These are phyloP conservation scores for Salicornia ramosissima DNA, from an alignment of 148 eudicot genomes.

Conservation along the genomic window DNA sequence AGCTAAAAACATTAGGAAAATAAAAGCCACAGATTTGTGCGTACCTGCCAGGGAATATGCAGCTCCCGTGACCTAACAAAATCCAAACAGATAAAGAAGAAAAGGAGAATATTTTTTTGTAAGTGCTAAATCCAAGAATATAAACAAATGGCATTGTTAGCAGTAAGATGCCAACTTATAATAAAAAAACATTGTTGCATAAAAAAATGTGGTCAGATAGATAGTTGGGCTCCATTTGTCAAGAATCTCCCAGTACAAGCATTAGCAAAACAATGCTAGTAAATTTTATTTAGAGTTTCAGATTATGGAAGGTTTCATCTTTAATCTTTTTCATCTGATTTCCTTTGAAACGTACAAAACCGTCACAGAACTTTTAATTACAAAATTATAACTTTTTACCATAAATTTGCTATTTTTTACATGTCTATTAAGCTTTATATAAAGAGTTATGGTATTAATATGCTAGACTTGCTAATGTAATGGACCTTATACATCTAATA, in stretches of 20 bases:
- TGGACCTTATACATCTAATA: too few species aligned
- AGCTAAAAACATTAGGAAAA: neutral
- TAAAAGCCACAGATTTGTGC: slow-evolving; percentile 20
- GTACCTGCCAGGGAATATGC: slow-evolving; percentile 96
- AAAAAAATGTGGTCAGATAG: slow-evolving; percentile 11
- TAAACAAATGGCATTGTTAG: neutral
- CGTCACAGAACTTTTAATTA: too few species aligned
- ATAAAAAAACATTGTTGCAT: slow-evolving; percentile 15
- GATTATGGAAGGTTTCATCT: slow-evolving; percentile 17
- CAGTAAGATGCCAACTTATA: slow-evolving; percentile 15
- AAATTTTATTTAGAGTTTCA: neutral
- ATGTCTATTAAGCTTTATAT: too few species aligned
- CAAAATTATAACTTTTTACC: too few species aligned
- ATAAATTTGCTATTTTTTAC: too few species aligned
- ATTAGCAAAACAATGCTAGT: slow-evolving; percentile 11
- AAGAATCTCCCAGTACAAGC: slow-evolving; percentile 8
- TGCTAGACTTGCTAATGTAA: too few species aligned
- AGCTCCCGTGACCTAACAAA: slow-evolving; percentile 85
- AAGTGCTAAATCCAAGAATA: slow-evolving; percentile 3
- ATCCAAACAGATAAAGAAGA: slow-evolving; percentile 21
- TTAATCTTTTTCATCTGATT: slow-evolving; percentile 13
- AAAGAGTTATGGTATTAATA: too few species aligned
- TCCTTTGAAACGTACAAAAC: neutral
- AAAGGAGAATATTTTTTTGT: slow-evolving; percentile 6
- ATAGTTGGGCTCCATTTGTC: slow-evolving; percentile 21